phyloP scores from a whole-genome alignment of 805 yeast genomes.

The Myxozyma nipponensis region DNA sequence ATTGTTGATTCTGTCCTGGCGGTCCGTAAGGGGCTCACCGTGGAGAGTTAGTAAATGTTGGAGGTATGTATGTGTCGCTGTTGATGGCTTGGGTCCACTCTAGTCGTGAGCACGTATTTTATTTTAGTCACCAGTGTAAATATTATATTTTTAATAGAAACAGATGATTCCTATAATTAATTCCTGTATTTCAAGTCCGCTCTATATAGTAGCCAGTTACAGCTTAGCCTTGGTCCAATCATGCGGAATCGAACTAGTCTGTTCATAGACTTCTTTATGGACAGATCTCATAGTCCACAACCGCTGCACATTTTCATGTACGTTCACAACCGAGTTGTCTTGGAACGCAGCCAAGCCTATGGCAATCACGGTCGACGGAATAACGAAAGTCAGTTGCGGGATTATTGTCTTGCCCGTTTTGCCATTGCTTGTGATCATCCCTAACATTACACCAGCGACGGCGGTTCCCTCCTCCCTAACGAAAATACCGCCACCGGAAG shows the following conservation, averaged over 20 bases:
- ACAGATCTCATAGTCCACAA: not conserved
- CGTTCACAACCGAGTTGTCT: not conserved
- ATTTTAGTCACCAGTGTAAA: no score
- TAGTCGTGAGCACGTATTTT: no score
- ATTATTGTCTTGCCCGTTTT: not conserved
- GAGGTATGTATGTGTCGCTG: not conserved
- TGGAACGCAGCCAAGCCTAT: not conserved
- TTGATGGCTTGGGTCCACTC: no score
- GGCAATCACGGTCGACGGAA: conserved; percentile 6
- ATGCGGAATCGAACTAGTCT: no score
- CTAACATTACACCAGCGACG: conserved; percentile 1
- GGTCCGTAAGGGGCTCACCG: conserved; percentile 24
- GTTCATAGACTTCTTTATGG: not conserved
- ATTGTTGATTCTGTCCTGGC: conserved; percentile 84
- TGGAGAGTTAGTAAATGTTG: not conserved
- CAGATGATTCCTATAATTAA: no score
- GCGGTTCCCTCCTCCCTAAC: not conserved
- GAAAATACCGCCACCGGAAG: conserved; percentile 18
- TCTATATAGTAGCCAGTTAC: no score
- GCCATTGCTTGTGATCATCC: conserved; percentile 18
- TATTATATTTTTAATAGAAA: no score
- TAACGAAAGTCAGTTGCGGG: conserved; percentile 14
- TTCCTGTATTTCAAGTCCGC: no score
- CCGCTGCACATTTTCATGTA: not conserved
- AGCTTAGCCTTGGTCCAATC: no score